phyloP scores from a whole-genome alignment of 129 eudicot genomes.

The Escallonia herrerae region DNA sequence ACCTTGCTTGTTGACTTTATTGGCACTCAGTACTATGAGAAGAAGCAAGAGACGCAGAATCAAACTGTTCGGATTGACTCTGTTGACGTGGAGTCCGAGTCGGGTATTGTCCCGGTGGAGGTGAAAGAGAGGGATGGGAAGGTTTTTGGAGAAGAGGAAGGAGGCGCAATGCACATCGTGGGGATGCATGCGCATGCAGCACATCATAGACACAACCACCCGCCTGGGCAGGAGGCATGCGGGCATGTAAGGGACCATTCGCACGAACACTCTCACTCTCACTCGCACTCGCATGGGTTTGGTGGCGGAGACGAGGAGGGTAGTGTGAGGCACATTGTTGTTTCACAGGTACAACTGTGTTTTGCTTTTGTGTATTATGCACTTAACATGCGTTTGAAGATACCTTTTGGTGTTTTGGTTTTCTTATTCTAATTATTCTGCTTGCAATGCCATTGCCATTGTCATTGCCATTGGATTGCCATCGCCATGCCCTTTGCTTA shows the following conservation, averaged over 20 bases:
- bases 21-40: constrained; percentile 78
- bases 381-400: too few relatives aligned
- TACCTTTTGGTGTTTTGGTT: too few relatives aligned
- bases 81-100: constrained; percentile 29
- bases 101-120: constrained; percentile 38
- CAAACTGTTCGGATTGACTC: constrained; percentile 34
- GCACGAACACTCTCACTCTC: constrained; percentile 41
- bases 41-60: constrained; percentile 60
- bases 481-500: too few relatives aligned
- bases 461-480: too few relatives aligned
- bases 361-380: too few relatives aligned
- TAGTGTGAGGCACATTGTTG: constrained; percentile 66
- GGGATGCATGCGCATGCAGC: constrained; percentile 97
- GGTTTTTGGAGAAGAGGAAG: constrained; percentile 74
- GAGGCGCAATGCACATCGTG: constrained; percentile 79
- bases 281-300: constrained; percentile 44
- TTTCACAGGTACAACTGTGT: constrained; percentile 58
- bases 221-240: constrained; percentile 60
- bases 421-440: too few relatives aligned
- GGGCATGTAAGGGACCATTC: constrained; percentile 32
- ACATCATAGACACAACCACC: constrained; percentile 79
- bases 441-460: too few relatives aligned
- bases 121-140: constrained; percentile 27
- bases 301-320: constrained; percentile 48
- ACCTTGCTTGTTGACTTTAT: constrained; percentile 78